Conservation (phyloP, 1,284 basidiomycete genomes). For the Anthracocystis walkeri region DNA sequence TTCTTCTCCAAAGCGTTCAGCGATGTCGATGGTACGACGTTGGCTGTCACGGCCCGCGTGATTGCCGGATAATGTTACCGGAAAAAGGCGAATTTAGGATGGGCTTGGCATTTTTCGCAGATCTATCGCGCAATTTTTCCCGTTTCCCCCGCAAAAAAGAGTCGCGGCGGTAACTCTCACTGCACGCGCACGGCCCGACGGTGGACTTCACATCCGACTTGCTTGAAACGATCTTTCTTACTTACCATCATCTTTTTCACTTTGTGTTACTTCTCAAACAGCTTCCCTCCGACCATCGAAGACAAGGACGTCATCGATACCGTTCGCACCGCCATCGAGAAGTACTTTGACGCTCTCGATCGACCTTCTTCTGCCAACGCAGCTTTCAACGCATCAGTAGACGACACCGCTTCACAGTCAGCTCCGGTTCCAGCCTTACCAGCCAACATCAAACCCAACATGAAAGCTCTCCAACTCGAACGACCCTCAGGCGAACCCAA, state of each 20-base stretch:
- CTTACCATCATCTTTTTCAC: conserved; percentile 7
- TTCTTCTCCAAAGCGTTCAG: neutral
- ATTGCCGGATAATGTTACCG: conserved; percentile 3
- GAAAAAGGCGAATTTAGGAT: neutral
- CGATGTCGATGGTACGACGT: neutral
- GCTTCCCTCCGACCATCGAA: conserved; percentile 55
- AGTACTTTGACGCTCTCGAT: conserved; percentile 49
- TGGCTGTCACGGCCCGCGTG: neutral
- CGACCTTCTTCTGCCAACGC: neutral
- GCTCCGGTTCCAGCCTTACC: neutral
- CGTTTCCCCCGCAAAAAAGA: neutral
- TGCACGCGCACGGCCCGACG: conserved; percentile 1
- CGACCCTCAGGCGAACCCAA: conserved; percentile 37
- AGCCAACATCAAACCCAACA: conserved; percentile 24
- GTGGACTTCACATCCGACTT: too few species aligned
- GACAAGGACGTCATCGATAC: conserved; percentile 54
- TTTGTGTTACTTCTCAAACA: conserved; percentile 7
- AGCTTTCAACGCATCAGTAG: neutral
- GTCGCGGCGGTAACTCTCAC: neutral
- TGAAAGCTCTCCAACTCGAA: conserved; percentile 62
- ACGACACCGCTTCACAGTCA: neutral
- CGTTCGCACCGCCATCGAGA: conserved; percentile 45
- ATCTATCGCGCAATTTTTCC: neutral
- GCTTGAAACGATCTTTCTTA: neutral
- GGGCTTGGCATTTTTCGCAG: too few species aligned